These are phyloP conservation scores for Fusarium guadeloupense DNA, from an alignment of 2,329 filamentous ascomycete genomes.

Conservation along the genomic window DNA sequence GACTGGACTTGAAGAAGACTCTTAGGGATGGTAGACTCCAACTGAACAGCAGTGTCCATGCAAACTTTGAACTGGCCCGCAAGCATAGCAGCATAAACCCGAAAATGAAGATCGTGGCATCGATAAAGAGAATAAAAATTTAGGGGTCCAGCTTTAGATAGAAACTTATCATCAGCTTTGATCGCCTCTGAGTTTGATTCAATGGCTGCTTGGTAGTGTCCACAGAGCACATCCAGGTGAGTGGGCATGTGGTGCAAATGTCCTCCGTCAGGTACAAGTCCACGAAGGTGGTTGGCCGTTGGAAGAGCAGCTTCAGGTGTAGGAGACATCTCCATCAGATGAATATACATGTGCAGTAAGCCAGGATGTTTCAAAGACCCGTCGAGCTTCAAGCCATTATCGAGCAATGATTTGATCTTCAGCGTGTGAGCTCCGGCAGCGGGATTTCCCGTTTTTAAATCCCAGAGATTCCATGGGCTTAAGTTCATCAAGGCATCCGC, in stretches of 20 bases:
- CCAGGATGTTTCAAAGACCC: constrained; percentile 75
- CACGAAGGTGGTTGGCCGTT: constrained; percentile 69
- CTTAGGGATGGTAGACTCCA: constrained; percentile 71
- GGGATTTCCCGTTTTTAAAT: constrained; percentile 47
- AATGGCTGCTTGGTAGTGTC: constrained; percentile 74
- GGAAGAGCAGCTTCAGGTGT: constrained; percentile 70
- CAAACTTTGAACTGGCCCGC: constrained; percentile 71
- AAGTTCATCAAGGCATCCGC: constrained; percentile 60
- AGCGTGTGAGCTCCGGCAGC: constrained; percentile 40
- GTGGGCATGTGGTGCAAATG: constrained; percentile 81
- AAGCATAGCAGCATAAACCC: constrained; percentile 82
- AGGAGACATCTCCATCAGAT: constrained; percentile 80
- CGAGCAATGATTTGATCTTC: constrained; percentile 46
- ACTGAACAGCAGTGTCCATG: constrained; percentile 64
- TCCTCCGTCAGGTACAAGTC: constrained; percentile 73
- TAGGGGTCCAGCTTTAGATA: constrained; percentile 64
- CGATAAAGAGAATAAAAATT: constrained; percentile 84
- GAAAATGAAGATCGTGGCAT: constrained; percentile 78
- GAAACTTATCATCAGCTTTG: constrained; percentile 72
- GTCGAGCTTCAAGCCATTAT: constrained; percentile 26
- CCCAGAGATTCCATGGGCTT: constrained; percentile 57
- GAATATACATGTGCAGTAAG: constrained; percentile 78
- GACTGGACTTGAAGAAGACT: constrained; percentile 69
- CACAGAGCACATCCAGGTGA: constrained; percentile 74
- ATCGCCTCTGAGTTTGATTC: constrained; percentile 73